Percentiles rank a stretch among this genome's conserved stretches.
Conservation (phyloP, 345 rosid species). For the Corchorus olitorius region DNA sequence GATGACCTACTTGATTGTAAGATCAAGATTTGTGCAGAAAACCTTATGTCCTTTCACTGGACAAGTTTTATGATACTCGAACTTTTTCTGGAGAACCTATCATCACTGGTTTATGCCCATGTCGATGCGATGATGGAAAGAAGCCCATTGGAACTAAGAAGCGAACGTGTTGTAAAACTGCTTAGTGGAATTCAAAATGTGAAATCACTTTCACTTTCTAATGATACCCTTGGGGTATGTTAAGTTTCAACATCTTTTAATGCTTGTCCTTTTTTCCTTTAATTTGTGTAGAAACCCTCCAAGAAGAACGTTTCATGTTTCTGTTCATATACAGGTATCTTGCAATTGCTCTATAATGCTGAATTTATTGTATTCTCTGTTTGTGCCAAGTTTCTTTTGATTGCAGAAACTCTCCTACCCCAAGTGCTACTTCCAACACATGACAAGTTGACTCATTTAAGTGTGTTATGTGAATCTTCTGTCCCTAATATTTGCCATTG, state of each 20-base stretch:
- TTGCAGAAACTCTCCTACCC: neutral
- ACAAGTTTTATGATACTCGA: neutral
- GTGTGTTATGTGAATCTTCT: neutral
- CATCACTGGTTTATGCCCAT: neutral
- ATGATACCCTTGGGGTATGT: neutral
- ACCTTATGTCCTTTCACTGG: neutral
- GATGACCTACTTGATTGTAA: neutral
- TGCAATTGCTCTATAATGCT: neutral
- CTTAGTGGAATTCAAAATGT: neutral
- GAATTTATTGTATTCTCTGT: neutral
- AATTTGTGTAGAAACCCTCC: neutral
- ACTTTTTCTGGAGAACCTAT: neutral
- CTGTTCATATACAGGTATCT: neutral
- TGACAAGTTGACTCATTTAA: conserved; percentile 1
- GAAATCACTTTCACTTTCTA: neutral
- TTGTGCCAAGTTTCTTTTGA: neutral
- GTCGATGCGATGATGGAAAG: too few species aligned
- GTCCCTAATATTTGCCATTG: too few species aligned
- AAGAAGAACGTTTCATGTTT: neutral
- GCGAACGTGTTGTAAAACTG: neutral
- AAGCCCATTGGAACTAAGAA: too few species aligned
- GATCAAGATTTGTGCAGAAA: neutral
- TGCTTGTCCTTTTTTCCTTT: neutral
- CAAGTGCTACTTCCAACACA: neutral
- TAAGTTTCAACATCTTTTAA: neutral